Evolutionary conservation across 208 protist species (phyloP).

Genomic region (Leishmania turanica): DNA sequence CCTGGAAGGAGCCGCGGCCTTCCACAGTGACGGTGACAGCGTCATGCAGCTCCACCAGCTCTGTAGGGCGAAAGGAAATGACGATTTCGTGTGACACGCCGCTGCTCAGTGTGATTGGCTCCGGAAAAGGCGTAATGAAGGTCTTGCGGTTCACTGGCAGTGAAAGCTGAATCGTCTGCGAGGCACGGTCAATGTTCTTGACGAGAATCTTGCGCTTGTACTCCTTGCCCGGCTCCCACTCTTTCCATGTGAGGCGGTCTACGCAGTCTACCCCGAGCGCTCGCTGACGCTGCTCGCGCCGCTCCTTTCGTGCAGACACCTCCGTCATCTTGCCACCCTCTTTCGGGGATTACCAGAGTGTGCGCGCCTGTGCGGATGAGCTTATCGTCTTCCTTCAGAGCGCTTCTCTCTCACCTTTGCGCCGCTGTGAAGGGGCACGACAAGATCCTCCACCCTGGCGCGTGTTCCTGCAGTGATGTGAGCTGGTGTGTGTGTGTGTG

Average conservation of each 20-base stretch:
- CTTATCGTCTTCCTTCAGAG: not conserved
- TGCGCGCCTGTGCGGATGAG: not conserved
- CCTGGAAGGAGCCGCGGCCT: conserved; percentile 74
- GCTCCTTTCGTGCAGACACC: conserved; percentile 11
- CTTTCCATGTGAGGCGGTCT: conserved; percentile 81
- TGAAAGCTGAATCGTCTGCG: conserved; percentile 81
- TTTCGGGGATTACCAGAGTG: not conserved
- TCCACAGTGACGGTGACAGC: conserved; percentile 78
- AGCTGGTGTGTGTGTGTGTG: not conserved
- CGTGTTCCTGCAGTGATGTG: not conserved
- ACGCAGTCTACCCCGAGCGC: conserved; percentile 85
- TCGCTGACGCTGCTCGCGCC: conserved; percentile 60
- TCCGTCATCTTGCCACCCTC: conserved; percentile 8
- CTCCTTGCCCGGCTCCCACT: conserved; percentile 87
- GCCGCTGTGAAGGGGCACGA: not conserved
- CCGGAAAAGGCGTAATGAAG: conserved; percentile 91
- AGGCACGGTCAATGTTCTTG: conserved; percentile 77
- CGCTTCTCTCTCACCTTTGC: not conserved
- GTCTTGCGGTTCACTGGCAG: conserved; percentile 69
- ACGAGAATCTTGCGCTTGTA: conserved; percentile 88
- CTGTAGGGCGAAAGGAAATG: conserved; percentile 75
- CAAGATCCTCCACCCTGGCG: not conserved
- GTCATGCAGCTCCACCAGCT: conserved; percentile 81
- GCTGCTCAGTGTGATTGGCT: conserved; percentile 76
- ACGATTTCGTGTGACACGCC: conserved; percentile 81